phyloP scores from a whole-genome alignment of 1,139 yeast genomes.

The Geotrichum phurueaensis region DNA sequence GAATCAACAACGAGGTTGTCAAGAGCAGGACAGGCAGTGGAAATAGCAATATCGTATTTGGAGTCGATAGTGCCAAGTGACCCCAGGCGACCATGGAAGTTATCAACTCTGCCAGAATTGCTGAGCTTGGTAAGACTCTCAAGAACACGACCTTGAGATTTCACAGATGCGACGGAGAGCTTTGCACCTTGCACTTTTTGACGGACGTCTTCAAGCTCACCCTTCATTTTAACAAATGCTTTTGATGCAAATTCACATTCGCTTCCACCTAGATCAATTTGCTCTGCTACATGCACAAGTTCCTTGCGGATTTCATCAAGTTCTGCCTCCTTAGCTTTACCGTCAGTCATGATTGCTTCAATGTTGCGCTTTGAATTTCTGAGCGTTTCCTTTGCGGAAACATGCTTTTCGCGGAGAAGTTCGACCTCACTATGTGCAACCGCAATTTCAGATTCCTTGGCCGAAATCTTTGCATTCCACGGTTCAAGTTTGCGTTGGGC shows the following conservation, averaged over 20 bases:
- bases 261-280: constrained; percentile 51
- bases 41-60: constrained; percentile 83
- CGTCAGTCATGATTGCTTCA: constrained; percentile 46
- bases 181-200: constrained; percentile 64
- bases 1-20: constrained; percentile 93
- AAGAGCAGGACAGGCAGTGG: constrained; percentile 89
- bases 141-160: constrained; percentile 70
- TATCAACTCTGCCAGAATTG: constrained; percentile 76
- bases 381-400: constrained; percentile 43
- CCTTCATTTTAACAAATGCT: constrained; percentile 49
- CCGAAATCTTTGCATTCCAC: constrained; percentile 66
- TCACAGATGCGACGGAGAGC: constrained; percentile 48
- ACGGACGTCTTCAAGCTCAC: constrained; percentile 49
- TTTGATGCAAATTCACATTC: constrained; percentile 49
- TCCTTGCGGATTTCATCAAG: constrained; percentile 41
- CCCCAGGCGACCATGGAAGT: constrained; percentile 87
- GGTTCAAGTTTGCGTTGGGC: constrained; percentile 72
- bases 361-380: constrained; percentile 46
- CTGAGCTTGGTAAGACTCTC: constrained; percentile 62
- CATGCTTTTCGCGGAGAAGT: constrained; percentile 48
- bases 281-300: constrained; percentile 46
- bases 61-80: constrained; percentile 85
- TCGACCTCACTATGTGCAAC: constrained; percentile 61
- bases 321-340: constrained; percentile 47
- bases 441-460: constrained; percentile 59